These are phyloP conservation scores for Avena atlantica DNA, from an alignment of 176 grass and related monocot species.

Conservation along the genomic window DNA sequence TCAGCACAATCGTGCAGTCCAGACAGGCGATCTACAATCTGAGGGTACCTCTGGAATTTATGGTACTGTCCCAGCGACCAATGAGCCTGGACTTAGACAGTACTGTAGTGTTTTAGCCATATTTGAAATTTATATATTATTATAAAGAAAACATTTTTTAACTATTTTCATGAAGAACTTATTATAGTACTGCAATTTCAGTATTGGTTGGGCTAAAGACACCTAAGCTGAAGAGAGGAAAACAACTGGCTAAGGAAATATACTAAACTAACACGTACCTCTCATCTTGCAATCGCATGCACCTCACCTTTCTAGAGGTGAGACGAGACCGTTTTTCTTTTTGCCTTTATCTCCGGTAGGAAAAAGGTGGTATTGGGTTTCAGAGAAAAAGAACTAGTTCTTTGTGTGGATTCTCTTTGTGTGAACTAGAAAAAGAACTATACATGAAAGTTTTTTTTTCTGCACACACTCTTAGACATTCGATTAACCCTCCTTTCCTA, in stretches of 20 bases:
- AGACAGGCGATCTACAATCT: neutral
- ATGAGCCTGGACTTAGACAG: too few relatives aligned
- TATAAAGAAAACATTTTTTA: neutral
- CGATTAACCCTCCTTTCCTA: neutral
- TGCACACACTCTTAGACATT: neutral
- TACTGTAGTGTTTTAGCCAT: too few relatives aligned
- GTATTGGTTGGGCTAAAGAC: neutral
- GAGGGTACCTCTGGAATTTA: neutral
- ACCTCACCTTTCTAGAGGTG: neutral
- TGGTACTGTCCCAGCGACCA: neutral
- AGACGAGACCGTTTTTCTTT: neutral
- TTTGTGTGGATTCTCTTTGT: neutral
- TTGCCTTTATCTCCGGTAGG: neutral
- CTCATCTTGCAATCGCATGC: neutral
- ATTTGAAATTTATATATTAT: neutral
- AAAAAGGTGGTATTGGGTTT: neutral
- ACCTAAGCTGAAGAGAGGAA: neutral
- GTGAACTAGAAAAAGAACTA: neutral
- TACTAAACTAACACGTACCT: neutral
- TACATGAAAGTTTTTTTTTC: neutral
- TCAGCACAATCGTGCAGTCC: neutral
- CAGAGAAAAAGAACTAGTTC: neutral
- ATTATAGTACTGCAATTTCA: neutral
- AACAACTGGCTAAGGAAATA: neutral
- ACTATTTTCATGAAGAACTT: neutral